phyloP scores from a whole-genome alignment of 192 early-diverging fungal species.

The Linnemannia exigua region DNA sequence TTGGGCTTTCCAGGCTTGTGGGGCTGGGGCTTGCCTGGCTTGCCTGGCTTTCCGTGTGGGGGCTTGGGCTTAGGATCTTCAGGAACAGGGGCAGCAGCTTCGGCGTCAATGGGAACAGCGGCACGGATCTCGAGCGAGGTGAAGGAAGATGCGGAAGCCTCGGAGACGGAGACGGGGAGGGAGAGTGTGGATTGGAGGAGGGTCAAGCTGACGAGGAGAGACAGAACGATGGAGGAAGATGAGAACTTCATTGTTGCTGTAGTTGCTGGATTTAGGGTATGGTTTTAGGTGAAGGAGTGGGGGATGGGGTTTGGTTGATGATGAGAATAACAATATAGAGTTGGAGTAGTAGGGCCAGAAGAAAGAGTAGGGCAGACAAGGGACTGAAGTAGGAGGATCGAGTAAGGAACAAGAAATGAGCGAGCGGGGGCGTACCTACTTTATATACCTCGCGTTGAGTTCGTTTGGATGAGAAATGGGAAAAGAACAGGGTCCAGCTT shows the following conservation, averaged over 20 bases:
- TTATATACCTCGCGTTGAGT: background rate
- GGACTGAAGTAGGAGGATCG: background rate
- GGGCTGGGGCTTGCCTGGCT: background rate
- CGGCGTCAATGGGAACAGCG: background rate
- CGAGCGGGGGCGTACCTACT: background rate
- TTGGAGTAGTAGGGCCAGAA: background rate
- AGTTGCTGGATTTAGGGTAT: background rate
- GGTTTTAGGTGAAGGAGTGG: background rate
- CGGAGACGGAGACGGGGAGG: background rate
- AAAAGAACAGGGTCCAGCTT: background rate
- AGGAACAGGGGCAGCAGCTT: background rate
- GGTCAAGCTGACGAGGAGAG: conserved; percentile 29
- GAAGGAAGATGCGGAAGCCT: background rate
- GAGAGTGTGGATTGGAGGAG: conserved; percentile 25
- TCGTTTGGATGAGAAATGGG: background rate
- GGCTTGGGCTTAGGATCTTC: background rate
- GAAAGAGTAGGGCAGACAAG: background rate
- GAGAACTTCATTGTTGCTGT: conserved; percentile 12
- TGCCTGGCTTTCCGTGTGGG: background rate
- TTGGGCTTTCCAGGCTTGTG: conserved; percentile 1
- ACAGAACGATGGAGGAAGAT: conserved; percentile 12
- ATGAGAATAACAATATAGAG: background rate
- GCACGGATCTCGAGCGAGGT: background rate
- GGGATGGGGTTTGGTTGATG: background rate
- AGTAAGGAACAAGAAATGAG: background rate